Evolutionary conservation across 345 rosid species (phyloP), one percentile per base, ranked within the genome.

Genomic region (Isatis tinctoria): DNA sequence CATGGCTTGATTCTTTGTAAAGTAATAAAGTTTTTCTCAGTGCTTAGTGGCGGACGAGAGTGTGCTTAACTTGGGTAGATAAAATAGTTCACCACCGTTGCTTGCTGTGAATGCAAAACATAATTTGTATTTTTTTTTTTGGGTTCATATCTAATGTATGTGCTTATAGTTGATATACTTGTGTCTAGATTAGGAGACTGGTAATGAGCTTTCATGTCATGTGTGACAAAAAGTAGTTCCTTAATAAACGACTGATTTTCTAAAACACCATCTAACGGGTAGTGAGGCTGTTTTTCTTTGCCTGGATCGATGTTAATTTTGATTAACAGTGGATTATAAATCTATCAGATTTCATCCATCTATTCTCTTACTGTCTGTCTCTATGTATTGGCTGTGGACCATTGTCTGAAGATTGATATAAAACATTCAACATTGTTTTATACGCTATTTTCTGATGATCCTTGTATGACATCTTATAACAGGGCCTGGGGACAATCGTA

Each of bases 401-500:
- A 52, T 24, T 53, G 53, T 2, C 9, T 26, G 22, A 39, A 28
- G 20, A n/a, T 54, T 40, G 52, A 28, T 53, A 4, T n/a, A n/a
- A n/a, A n/a, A n/a, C n/a, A 41, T 41, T 13, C 3, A 27, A 41
- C 40, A 69, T 16, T 26, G 44, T 6, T 8, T 12, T 0, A 52
- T 20, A 41, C 6, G 37, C 59, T n/a, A 45, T 14, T 16, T 16
- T 37, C 18, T 49, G 14, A 72, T 27, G 7, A 26, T 36, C 37
- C 8, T 24, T 60, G 14, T 5, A 33, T 66, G 13, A 16, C 13
- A 20, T 18, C 36, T 13, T 60, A 13, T 43, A 35, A 61, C 68
- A 72, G 75, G 68, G 60, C 75, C 37, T 72, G 69, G 75, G 68
- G 69, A 37, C 75, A 61, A 28, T 48, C 69, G 3, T 72, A 72